Evolutionary conservation across 2,329 filamentous ascomycete genomes (phyloP).

Genomic region (Leptoxyphium fumago): DNA sequence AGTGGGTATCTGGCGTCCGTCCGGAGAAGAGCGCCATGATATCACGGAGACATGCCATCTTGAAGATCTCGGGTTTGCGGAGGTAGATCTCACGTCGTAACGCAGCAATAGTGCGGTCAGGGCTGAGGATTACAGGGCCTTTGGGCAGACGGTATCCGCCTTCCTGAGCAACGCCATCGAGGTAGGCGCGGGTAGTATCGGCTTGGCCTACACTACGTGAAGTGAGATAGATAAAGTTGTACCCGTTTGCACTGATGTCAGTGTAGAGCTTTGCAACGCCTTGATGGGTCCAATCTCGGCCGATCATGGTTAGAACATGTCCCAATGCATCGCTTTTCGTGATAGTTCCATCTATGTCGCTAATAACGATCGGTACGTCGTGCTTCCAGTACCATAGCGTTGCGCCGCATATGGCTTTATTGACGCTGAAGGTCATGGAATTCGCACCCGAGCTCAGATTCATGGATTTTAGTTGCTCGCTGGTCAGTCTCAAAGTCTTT

Average conservation of each 20-base stretch:
- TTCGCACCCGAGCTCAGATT: conserved; percentile 76
- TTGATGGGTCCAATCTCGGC: conserved; percentile 92
- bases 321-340: conserved; percentile 58
- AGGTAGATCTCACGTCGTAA: conserved; percentile 85
- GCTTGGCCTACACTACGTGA: conserved; percentile 87
- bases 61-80: conserved; percentile 95
- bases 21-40: conserved; percentile 68
- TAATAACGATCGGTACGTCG: conserved; percentile 88
- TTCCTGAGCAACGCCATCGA: conserved; percentile 80
- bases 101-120: conserved; percentile 88
- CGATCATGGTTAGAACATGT: conserved; percentile 91
- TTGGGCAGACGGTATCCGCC: conserved; percentile 68
- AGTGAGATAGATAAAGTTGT: conserved; percentile 97
- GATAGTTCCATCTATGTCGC: conserved; percentile 96
- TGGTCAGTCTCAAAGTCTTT: conserved; percentile 88
- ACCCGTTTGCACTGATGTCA: conserved; percentile 87
- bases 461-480: conserved; percentile 81
- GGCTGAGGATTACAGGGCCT: conserved; percentile 87
- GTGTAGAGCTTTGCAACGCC: conserved; percentile 95
- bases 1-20: conserved; percentile 17
- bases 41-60: conserved; percentile 94
- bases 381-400: conserved; percentile 90
- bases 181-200: conserved; percentile 76
- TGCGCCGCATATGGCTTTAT: conserved; percentile 79
- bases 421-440: conserved; percentile 90